Evolutionary conservation across 2,329 filamentous ascomycete genomes (phyloP), one percentile per base, ranked within the genome.

Genomic region (Lomentospora prolificans): DNA sequence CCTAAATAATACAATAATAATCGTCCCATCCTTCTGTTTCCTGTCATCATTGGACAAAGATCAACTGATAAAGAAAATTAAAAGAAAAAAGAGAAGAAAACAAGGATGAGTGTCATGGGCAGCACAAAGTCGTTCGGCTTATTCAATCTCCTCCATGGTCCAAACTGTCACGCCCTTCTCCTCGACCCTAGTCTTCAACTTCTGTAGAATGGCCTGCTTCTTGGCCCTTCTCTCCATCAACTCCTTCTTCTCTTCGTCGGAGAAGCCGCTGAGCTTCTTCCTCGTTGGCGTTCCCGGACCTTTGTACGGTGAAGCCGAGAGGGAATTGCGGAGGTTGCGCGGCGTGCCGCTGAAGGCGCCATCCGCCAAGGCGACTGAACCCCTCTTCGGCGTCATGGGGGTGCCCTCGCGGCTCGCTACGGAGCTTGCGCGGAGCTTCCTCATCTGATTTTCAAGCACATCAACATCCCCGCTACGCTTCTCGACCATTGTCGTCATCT

Each of bases 401-500:
- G 67, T 76, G 39, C 65, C 73, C 64, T 77, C 72, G 41, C 75
- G 68, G 63, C 70, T 75, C 28, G 56, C 57, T 9, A 59, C 62
- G 5, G 74, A 69, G 7, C 70, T 68, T 9, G 89, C 70, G 5
- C 79, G 78, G 22, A 95, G 70, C 66, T 84, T 89, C 58, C 87
- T 84, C 72, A 99, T 82, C 66, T 96, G 89, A 51, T 85, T 82
- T 71, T 97, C 94, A 30, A 97, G 78, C 5, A 96, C 82, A 67
- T 96, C 90, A 54, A 99, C 84, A 63, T 97, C 92, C 57, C 86
- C 89, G 65, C 88, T 94, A 66, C 89, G 88, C 72, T 90, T 89
- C 75, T 97, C 89, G 0, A 88, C 88, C 86, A 96, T 92, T 58
- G 77, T 81, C 31, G 91, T 96, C 87, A 99, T 91, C 66, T 94